These are phyloP conservation scores for Cardiospermum halicacabum DNA, from an alignment of 345 rosid species.

Conservation along the genomic window DNA sequence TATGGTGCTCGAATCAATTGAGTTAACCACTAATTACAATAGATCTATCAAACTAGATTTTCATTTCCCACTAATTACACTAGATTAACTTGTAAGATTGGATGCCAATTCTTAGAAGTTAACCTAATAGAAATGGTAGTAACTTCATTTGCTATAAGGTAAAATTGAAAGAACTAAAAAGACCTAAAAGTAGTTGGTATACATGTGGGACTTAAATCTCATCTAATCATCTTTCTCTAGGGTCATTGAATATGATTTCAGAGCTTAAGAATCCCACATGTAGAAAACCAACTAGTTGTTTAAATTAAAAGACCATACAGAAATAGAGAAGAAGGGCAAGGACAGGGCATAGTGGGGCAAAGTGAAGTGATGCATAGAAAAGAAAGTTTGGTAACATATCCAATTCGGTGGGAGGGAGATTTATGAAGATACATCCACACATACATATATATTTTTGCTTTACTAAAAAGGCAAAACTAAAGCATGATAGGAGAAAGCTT, in stretches of 20 bases:
- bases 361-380: not conserved
- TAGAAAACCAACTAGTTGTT: conserved; percentile 10
- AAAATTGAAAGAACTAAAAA: not conserved
- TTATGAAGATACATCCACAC: not conserved
- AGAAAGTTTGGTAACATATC: conserved; percentile 24
- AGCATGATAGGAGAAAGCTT: not conserved
- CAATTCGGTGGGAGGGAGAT: conserved; percentile 25
- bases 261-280: conserved; percentile 8
- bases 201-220: not conserved
- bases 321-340: conserved; percentile 1
- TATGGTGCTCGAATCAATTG: too few relatives aligned
- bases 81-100: too few relatives aligned
- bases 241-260: too few relatives aligned
- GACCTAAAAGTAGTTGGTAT: not conserved
- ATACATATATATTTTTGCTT: conserved; percentile 18
- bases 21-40: too few relatives aligned
- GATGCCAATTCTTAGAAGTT: too few relatives aligned
- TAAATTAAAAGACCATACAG: conserved; percentile 9
- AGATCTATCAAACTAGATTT: too few relatives aligned
- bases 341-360: conserved; percentile 10
- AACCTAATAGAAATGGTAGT: not conserved
- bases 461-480: conserved; percentile 19
- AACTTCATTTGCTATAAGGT: not conserved
- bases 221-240: too few relatives aligned
- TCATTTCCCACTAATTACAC: too few relatives aligned